A percentile compares a stretch with the other conserved stretches of the same genome.
Evolutionary conservation across 2,329 filamentous ascomycete species (phyloP).

Genomic region (Cercospora sojina): DNA sequence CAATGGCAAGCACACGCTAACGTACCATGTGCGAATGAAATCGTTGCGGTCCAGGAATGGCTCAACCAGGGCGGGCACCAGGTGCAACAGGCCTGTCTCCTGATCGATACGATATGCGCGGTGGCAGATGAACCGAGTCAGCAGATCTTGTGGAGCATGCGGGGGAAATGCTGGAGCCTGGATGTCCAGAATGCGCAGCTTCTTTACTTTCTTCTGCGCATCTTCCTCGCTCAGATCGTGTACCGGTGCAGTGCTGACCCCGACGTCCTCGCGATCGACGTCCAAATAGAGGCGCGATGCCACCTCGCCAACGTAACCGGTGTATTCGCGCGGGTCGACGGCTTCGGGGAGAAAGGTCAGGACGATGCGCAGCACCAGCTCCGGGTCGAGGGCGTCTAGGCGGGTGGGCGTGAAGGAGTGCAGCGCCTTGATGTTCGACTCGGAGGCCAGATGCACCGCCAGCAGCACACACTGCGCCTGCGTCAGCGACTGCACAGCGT

Average conservation of each 20-base stretch:
- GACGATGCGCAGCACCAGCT: conserved; percentile 69
- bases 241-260: conserved; percentile 58
- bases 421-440: conserved; percentile 63
- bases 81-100: conserved; percentile 68
- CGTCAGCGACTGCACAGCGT: conserved; percentile 49
- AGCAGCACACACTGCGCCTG: conserved; percentile 70
- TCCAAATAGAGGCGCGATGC: conserved; percentile 49
- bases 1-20: conserved; percentile 67
- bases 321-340: conserved; percentile 61
- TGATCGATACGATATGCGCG: conserved; percentile 68
- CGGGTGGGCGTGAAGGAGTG: conserved; percentile 59
- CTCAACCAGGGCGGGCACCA: conserved; percentile 64
- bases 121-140: conserved; percentile 66
- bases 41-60: conserved; percentile 66
- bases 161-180: conserved; percentile 49
- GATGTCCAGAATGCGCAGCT: conserved; percentile 63
- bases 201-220: conserved; percentile 63
- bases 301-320: conserved; percentile 60
- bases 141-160: conserved; percentile 53
- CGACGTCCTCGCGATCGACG: conserved; percentile 42
- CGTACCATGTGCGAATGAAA: conserved; percentile 65
- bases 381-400: conserved; percentile 58
- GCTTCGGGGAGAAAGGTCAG: conserved; percentile 76
- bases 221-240: conserved; percentile 61
- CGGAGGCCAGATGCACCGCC: conserved; percentile 67